phyloP scores from a whole-genome alignment of 2,329 filamentous ascomycete genomes.

The Fusarium sp. region DNA sequence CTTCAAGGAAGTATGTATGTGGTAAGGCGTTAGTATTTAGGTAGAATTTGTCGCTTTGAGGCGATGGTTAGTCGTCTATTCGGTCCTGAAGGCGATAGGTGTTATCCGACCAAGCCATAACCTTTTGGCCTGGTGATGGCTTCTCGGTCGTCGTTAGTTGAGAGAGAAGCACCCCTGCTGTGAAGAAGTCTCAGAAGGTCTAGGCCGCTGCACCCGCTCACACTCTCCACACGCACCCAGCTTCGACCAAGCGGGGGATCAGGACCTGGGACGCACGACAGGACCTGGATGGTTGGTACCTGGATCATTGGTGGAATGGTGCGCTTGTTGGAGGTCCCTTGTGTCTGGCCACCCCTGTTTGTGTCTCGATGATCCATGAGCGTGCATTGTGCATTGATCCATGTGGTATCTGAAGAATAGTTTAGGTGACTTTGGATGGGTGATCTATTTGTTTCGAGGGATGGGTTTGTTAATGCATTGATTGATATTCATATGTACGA shows the following conservation, averaged over 20 bases:
- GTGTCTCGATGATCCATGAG: constrained; percentile 1
- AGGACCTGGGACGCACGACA: constrained; percentile 10
- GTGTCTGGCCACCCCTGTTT: constrained; percentile 6
- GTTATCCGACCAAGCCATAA: constrained; percentile 8
- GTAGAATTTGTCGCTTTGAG: neutral
- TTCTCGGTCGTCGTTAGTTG: neutral
- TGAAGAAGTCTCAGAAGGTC: constrained; percentile 36
- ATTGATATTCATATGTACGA: neutral
- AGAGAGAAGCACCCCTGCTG: constrained; percentile 1
- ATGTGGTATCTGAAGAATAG: constrained; percentile 23
- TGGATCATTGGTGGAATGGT: constrained; percentile 39
- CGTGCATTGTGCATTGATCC: constrained; percentile 9
- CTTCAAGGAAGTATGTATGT: neutral
- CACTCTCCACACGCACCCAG: constrained; percentile 27
- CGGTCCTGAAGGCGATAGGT: constrained; percentile 9
- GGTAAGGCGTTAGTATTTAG: constrained; percentile 11
- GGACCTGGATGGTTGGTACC: constrained; percentile 32
- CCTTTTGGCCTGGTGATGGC: neutral
- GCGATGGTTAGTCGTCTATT: constrained; percentile 1
- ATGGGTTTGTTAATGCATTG: constrained; percentile 3
- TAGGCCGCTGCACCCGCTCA: constrained; percentile 31
- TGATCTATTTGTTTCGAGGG: neutral
- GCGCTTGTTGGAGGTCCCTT: constrained; percentile 39
- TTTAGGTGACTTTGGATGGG: neutral
- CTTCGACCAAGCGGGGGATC: constrained; percentile 34